Evolutionary conservation across 768 basidiomycete species (phyloP).

Genomic region (Pisolithus tinctorius): DNA sequence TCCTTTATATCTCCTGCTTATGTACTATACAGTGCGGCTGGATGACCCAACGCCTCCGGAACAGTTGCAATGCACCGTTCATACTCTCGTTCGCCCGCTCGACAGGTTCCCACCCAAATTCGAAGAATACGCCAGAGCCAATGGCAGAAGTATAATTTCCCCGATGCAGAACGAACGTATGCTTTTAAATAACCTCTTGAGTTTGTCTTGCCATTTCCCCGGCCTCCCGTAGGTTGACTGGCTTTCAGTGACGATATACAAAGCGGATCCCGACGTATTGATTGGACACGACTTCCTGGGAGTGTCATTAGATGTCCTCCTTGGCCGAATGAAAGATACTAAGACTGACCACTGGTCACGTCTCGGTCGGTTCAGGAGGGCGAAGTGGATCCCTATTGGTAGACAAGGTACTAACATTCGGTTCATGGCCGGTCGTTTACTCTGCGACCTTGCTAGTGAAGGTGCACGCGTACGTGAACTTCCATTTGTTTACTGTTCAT

Average conservation of each 20-base stretch:
- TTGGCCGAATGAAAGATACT: constrained; percentile 85
- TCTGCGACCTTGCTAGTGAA: constrained; percentile 92
- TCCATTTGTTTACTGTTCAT: neutral
- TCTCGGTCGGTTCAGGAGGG: constrained; percentile 81
- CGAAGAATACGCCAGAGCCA: constrained; percentile 58
- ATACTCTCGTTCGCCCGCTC: constrained; percentile 87
- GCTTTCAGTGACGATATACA: constrained; percentile 59
- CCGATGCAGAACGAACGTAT: constrained; percentile 79
- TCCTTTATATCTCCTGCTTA: neutral
- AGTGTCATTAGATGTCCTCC: constrained; percentile 81
- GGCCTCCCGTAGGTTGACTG: neutral
- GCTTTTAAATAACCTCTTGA: constrained; percentile 74
- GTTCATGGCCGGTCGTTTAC: constrained; percentile 76
- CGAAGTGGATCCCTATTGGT: constrained; percentile 76
- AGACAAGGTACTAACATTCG: constrained; percentile 78
- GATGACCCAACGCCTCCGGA: constrained; percentile 93
- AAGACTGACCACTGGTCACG: constrained; percentile 94
- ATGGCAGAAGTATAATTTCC: constrained; percentile 61
- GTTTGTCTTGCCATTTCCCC: constrained; percentile 31
- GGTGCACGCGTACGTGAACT: constrained; percentile 69
- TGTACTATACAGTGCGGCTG: constrained; percentile 54
- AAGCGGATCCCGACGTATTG: constrained; percentile 89
- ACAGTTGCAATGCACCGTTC: constrained; percentile 69
- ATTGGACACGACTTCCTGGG: constrained; percentile 94
- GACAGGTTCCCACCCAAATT: constrained; percentile 83